These are phyloP conservation scores for Colletotrichum limetticola DNA, from an alignment of 2,329 filamentous ascomycete species.

Conservation along the genomic window DNA sequence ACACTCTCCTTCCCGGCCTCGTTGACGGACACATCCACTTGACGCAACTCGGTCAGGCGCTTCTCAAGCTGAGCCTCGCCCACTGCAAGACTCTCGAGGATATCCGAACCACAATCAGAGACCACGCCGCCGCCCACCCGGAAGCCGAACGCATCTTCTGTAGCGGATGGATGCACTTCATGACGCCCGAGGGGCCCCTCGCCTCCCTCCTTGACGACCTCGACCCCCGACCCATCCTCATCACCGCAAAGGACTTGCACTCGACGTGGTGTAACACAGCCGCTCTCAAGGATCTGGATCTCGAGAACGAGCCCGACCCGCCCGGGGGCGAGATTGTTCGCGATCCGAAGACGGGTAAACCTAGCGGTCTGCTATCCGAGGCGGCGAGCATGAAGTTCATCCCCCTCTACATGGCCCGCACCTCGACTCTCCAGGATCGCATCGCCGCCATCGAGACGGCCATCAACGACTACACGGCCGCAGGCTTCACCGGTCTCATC, in stretches of 20 bases:
- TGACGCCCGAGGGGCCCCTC: slow-evolving; percentile 61
- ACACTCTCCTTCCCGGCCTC: slow-evolving; percentile 63
- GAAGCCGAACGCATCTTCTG: slow-evolving; percentile 57
- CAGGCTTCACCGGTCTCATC: slow-evolving; percentile 64
- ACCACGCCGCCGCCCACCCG: slow-evolving; percentile 57
- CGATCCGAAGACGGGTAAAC: slow-evolving; percentile 53
- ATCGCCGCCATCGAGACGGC: slow-evolving; percentile 56
- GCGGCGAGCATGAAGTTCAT: slow-evolving; percentile 52
- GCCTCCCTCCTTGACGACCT: slow-evolving; percentile 62
- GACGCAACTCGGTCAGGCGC: slow-evolving; percentile 63
- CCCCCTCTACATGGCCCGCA: slow-evolving; percentile 63
- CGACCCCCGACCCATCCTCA: slow-evolving; percentile 62
- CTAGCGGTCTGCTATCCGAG: slow-evolving; percentile 63
- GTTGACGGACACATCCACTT: slow-evolving; percentile 70
- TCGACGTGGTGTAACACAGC: slow-evolving; percentile 66
- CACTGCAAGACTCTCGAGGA: slow-evolving; percentile 58
- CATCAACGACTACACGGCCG: slow-evolving; percentile 58
- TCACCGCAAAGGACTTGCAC: slow-evolving; percentile 68
- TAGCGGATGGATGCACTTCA: slow-evolving; percentile 66
- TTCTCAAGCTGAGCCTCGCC: slow-evolving; percentile 61
- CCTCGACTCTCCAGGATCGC: slow-evolving; percentile 60
- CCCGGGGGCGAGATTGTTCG: slow-evolving; percentile 57
- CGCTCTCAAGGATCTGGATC: slow-evolving; percentile 60
- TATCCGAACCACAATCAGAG: slow-evolving; percentile 57
- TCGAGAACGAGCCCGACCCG: slow-evolving; percentile 57